Percentiles rank a stretch among this genome's conserved stretches.
Conservation (phyloP, 805 yeast genomes). For the Candida bentonensis region DNA sequence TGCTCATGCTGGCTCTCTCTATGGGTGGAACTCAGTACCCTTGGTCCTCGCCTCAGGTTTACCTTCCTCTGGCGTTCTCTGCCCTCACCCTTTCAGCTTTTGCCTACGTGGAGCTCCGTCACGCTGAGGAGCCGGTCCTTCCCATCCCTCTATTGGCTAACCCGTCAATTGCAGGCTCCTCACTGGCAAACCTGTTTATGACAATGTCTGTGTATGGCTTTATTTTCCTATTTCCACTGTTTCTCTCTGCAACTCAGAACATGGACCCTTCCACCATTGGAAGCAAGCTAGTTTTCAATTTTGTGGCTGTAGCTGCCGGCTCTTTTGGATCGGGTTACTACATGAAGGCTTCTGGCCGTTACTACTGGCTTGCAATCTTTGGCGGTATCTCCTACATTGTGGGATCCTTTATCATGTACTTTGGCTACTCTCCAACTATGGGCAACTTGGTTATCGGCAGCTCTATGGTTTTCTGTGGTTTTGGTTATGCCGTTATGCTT, state of each 20-base stretch:
- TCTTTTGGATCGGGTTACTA: slow-evolving; percentile 53
- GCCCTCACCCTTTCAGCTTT: slow-evolving; percentile 25
- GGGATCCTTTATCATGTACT: slow-evolving; percentile 28
- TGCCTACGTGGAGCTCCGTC: slow-evolving; percentile 32
- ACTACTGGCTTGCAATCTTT: slow-evolving; percentile 32
- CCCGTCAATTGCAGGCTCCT: slow-evolving; percentile 44
- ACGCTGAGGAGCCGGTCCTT: slow-evolving; percentile 46
- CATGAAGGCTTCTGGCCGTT: slow-evolving; percentile 56
- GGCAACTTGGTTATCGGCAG: slow-evolving; percentile 45
- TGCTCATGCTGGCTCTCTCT: slow-evolving; percentile 47
- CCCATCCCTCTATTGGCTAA: slow-evolving; percentile 43
- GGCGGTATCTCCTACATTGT: slow-evolving; percentile 30
- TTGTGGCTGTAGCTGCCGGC: slow-evolving; percentile 53
- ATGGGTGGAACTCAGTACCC: slow-evolving; percentile 41
- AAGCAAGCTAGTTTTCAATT: slow-evolving; percentile 39
- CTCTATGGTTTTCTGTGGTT: slow-evolving; percentile 39
- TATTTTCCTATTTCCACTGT: slow-evolving; percentile 13
- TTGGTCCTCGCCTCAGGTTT: slow-evolving; percentile 24
- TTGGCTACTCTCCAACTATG: slow-evolving; percentile 23
- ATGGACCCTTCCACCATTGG: slow-evolving; percentile 63
- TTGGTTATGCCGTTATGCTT: slow-evolving; percentile 51
- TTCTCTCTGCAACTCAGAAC: slow-evolving; percentile 50
- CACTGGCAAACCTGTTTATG: slow-evolving; percentile 52
- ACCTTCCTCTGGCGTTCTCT: slow-evolving; percentile 18
- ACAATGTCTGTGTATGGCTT: not conserved